Evolutionary conservation across 2,329 filamentous ascomycete genomes (phyloP).

Genomic region (Ceratocystiopsis sp.): DNA sequence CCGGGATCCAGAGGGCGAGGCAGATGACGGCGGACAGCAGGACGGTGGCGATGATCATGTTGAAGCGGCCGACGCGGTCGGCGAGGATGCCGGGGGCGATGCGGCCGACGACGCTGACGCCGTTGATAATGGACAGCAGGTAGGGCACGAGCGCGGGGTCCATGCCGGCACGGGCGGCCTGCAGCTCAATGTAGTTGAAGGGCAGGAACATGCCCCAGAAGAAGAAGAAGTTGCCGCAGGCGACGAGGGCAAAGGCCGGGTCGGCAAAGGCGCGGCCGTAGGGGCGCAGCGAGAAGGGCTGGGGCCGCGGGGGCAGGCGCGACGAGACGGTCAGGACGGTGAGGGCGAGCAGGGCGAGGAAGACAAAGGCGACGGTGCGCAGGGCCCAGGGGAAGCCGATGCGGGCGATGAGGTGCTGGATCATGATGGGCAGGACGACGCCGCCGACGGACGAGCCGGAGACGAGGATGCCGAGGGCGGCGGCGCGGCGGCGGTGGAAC

Average conservation of each 20-base stretch:
- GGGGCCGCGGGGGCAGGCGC: conserved; percentile 17
- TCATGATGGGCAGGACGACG: conserved; percentile 39
- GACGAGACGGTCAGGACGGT: conserved; percentile 17
- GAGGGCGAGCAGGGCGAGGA: conserved; percentile 17
- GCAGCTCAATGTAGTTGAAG: conserved; percentile 34
- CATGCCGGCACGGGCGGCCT: conserved; percentile 28
- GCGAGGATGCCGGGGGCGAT: conserved; percentile 32
- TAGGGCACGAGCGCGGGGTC: conserved; percentile 24
- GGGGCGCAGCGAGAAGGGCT: conserved; percentile 26
- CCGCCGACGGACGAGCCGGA: conserved; percentile 33
- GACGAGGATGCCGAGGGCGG: conserved; percentile 30
- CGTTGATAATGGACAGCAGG: conserved; percentile 39
- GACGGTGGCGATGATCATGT: conserved; percentile 28
- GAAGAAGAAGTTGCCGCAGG: conserved; percentile 34
- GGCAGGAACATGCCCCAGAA: conserved; percentile 37
- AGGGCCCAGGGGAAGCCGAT: conserved; percentile 24
- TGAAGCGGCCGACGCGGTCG: conserved; percentile 22
- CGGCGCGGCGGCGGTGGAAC: conserved; percentile 29
- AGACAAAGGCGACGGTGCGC: conserved; percentile 20
- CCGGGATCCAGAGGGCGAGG: conserved; percentile 25
- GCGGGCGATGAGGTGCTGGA: conserved; percentile 31
- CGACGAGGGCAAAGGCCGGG: conserved; percentile 24
- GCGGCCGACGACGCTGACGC: conserved; percentile 31
- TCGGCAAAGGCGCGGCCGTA: conserved; percentile 31
- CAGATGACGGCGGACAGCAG: conserved; percentile 22